These are phyloP conservation scores for Sarocladiaceae sp. DNA, from an alignment of 2,329 filamentous ascomycete species.

Conservation along the genomic window DNA sequence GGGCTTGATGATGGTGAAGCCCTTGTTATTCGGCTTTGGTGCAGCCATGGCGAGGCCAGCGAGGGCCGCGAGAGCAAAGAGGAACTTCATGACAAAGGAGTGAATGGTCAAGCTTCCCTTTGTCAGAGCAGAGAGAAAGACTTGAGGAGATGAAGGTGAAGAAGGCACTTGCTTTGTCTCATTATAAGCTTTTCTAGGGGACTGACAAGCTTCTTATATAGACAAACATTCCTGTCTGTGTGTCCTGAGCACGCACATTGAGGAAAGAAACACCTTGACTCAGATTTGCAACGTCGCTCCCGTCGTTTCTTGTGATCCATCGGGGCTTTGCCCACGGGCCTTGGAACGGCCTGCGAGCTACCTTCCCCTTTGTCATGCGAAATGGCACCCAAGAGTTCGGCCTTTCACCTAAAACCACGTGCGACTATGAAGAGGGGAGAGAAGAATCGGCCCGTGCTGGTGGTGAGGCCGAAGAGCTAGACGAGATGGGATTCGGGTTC, in stretches of 20 bases:
- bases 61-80: constrained; percentile 13
- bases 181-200: neutral
- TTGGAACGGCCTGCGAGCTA: neutral
- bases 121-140: neutral
- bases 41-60: constrained; percentile 14
- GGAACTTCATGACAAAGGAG: constrained; percentile 10
- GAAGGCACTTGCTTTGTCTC: neutral
- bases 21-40: constrained; percentile 6
- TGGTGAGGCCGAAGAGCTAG: neutral
- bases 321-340: too few species aligned
- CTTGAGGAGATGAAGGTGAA: neutral
- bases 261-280: neutral
- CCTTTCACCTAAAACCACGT: neutral
- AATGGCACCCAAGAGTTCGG: neutral
- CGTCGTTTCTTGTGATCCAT: too few species aligned
- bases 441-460: neutral
- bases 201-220: neutral
- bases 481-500: neutral
- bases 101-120: neutral
- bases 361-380: neutral
- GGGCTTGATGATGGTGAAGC: constrained; percentile 25
- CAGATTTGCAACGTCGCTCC: neutral
- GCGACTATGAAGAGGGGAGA: neutral
- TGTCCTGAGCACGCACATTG: neutral
- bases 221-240: neutral